Base-by-base conservation (phyloP, 2,329 filamentous ascomycete species). In the Zasmidium angulare region DNA sequence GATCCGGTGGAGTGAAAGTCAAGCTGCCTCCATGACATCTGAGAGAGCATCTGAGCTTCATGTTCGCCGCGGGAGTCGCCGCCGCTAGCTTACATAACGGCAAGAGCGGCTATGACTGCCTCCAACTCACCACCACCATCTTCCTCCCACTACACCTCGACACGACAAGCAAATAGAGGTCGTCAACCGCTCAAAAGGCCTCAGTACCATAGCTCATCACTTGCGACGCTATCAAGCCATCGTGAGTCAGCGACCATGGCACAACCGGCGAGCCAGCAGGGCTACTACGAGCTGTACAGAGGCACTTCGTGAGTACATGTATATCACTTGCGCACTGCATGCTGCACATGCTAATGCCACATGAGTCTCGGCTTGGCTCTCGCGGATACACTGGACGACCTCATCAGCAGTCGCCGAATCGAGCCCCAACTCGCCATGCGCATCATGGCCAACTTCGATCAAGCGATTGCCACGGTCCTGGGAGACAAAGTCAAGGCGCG, bases 371-470 rank as follows among this genome's bases (percentile, higher is more conserved):
- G 95, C 69, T 84, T 91, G 72, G 89, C 93, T 59, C 84, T 99
- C 71, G 97, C 93, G 56, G 96, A 99, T 78, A 96, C 93, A 56
- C 92, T 99, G 71, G 95, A 99, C 79, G 91, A 96, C 72, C 83
- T 99, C 68, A 98, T 99, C 78, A 93, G 90, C 74, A 89, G 93
- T 68, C 89, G 92, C 71, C 90, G 91, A 67, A 98, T 99, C 79
- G 93, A 98, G 78, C 95, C 95, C 24, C 95, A 99, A 80, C 86
- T 99, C 48, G 95, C 95, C 53, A 98, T 99, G 91, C 96, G 96
- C 84, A 96, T 99, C 65, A 85, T 99, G 62, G 87, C 88, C 68
- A 96, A 96, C 79, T 99, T 98, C 76, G 95, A 99, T 78, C 89
- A 92, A 70, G 89, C 90, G 48, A 92, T 99, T 56, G 90, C 95